Conservation (phyloP, 495 filamentous ascomycete genomes). For the Penicillium mononematosum region DNA sequence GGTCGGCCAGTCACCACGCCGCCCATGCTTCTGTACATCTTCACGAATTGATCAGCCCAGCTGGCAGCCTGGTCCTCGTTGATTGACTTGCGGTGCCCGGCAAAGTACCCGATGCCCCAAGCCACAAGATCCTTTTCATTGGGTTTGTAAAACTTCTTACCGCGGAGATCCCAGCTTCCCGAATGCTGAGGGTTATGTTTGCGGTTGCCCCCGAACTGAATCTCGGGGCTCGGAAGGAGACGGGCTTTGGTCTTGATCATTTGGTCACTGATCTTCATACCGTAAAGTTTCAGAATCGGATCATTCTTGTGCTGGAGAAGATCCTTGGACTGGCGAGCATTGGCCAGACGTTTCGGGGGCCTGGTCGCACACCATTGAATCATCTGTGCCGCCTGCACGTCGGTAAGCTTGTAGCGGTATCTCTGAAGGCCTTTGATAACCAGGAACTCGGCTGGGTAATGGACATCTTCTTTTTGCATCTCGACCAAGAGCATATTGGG, state of each 20-base stretch:
- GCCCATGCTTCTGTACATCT: constrained; percentile 68
- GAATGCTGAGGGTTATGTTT: constrained; percentile 53
- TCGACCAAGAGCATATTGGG: constrained; percentile 67
- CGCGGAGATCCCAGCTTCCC: constrained; percentile 85
- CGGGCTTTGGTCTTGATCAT: constrained; percentile 68
- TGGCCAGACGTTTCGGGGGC: constrained; percentile 58
- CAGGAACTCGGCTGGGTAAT: constrained; percentile 79
- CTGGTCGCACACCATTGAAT: constrained; percentile 77
- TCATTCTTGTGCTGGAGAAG: constrained; percentile 70
- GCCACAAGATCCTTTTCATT: constrained; percentile 58
- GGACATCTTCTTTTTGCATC: constrained; percentile 60
- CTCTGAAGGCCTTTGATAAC: constrained; percentile 63
- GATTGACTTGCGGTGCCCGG: constrained; percentile 39
- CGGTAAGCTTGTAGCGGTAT: constrained; percentile 75
- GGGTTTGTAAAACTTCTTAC: constrained; percentile 65
- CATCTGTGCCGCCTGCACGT: constrained; percentile 68
- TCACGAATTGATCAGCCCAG: constrained; percentile 61
- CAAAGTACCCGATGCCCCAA: constrained; percentile 69
- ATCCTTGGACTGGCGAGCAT: constrained; percentile 63
- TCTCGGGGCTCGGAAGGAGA: constrained; percentile 66
- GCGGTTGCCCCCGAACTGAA: constrained; percentile 57
- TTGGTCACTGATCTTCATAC: constrained; percentile 59
- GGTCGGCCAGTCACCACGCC: constrained; percentile 52
- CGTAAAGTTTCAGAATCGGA: constrained; percentile 63
- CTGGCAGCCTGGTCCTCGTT: constrained; percentile 41